Conservation (phyloP, 2,329 filamentous ascomycete species). For the Botryotinia calthae region DNA sequence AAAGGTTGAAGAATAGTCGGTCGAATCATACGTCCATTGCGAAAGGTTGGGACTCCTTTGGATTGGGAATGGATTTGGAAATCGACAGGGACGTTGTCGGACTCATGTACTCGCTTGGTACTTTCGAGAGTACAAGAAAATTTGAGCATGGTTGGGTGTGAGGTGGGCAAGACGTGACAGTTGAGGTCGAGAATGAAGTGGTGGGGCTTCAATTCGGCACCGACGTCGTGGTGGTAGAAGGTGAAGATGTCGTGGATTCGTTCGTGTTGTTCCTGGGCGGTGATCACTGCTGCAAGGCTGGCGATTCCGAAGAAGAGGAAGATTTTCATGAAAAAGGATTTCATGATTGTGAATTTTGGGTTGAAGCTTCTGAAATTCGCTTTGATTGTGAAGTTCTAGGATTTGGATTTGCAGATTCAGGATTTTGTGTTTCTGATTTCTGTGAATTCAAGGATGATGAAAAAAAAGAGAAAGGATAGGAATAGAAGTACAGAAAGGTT, state of each 20-base stretch:
- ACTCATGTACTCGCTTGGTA: background rate
- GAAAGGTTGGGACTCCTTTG: background rate
- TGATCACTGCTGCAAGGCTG: background rate
- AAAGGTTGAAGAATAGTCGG: background rate
- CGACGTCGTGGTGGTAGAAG: background rate
- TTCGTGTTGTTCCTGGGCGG: background rate
- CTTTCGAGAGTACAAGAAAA: background rate
- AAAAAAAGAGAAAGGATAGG: background rate
- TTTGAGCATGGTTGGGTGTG: background rate
- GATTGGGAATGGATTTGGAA: background rate
- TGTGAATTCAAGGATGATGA: background rate
- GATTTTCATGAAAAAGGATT: background rate
- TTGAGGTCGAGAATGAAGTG: background rate
- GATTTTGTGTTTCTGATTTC: background rate
- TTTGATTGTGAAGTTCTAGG: background rate
- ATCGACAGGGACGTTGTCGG: background rate
- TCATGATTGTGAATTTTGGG: background rate
- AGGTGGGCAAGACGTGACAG: background rate
- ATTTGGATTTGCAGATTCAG: background rate
- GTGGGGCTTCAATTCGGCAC: background rate
- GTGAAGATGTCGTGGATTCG: background rate
- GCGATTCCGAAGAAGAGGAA: background rate
- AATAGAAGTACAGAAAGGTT: background rate
- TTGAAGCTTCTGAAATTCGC: background rate
- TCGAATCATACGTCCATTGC: background rate